Evolutionary conservation across 345 rosid genomes (phyloP).

Genomic region (Clausena lansium): DNA sequence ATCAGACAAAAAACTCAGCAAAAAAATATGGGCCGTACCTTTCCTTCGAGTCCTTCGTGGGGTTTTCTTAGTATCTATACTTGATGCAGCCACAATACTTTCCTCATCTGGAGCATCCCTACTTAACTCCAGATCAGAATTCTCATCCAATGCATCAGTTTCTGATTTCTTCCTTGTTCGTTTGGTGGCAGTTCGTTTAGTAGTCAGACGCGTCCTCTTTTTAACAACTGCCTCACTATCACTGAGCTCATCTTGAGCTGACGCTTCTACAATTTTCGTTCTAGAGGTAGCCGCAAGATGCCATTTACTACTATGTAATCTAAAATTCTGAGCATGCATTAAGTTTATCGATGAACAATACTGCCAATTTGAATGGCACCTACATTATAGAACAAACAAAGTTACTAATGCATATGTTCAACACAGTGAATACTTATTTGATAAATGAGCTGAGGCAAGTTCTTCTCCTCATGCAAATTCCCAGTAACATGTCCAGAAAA

Average conservation of each 20-base stretch:
- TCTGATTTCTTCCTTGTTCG: constrained; percentile 58
- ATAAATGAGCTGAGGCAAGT: background rate
- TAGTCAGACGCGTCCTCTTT: constrained; percentile 41
- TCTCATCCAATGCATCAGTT: constrained; percentile 33
- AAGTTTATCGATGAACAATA: constrained; percentile 31
- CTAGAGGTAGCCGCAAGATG: constrained; percentile 44
- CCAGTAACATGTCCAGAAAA: background rate
- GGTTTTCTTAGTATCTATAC: constrained; percentile 29
- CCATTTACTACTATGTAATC: constrained; percentile 46
- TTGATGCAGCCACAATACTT: constrained; percentile 18
- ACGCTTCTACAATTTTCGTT: constrained; percentile 43
- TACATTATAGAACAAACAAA: constrained; percentile 19
- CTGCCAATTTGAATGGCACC: constrained; percentile 49
- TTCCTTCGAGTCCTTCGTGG: constrained; percentile 40
- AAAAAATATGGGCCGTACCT: constrained; percentile 31
- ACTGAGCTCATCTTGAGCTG: constrained; percentile 38
- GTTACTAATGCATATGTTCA: background rate
- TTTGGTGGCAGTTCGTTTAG: constrained; percentile 36
- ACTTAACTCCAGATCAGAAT: constrained; percentile 26
- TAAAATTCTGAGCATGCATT: constrained; percentile 40
- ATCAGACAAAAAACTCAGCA: constrained; percentile 8
- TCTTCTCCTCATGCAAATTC: background rate
- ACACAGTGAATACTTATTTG: background rate
- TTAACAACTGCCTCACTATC: constrained; percentile 44
- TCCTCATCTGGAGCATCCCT: constrained; percentile 32